Conservation (phyloP, 352 stramenopile genomes). For the Pseudoperonospora humuli region DNA sequence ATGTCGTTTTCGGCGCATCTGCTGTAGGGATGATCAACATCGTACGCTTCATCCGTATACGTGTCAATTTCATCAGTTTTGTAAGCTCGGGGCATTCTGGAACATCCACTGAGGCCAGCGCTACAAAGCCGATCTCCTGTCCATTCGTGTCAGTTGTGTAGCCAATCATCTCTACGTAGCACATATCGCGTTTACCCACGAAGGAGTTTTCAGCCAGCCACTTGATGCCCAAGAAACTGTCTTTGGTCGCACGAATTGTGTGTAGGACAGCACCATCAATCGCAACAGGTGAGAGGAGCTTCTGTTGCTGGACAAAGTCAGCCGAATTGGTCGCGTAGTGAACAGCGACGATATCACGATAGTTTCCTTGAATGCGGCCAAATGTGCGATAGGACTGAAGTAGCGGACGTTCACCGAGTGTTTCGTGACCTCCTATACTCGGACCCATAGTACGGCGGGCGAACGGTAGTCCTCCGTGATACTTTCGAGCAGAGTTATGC, state of each 20-base stretch:
- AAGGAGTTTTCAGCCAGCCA: slow-evolving; percentile 33
- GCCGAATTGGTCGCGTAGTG: slow-evolving; percentile 28
- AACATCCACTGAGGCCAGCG: slow-evolving; percentile 30
- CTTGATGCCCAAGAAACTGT: slow-evolving; percentile 46
- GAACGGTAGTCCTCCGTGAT: neutral
- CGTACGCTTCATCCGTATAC: slow-evolving; percentile 38
- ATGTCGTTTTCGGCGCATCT: slow-evolving; percentile 21
- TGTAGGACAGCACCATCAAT: slow-evolving; percentile 36
- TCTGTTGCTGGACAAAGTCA: slow-evolving; percentile 38
- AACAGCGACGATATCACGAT: slow-evolving; percentile 37
- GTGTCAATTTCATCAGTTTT: slow-evolving; percentile 23
- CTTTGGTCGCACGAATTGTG: slow-evolving; percentile 20
- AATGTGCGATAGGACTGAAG: slow-evolving; percentile 42
- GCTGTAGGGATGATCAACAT: slow-evolving; percentile 31
- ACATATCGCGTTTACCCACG: slow-evolving; percentile 30
- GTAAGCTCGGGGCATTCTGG: slow-evolving; percentile 37
- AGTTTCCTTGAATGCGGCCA: slow-evolving; percentile 41
- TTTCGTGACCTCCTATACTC: slow-evolving; percentile 4
- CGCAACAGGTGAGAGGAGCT: slow-evolving; percentile 35
- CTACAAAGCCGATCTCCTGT: slow-evolving; percentile 35
- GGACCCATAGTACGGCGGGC: slow-evolving; percentile 10
- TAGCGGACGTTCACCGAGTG: slow-evolving; percentile 4
- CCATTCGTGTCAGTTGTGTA: slow-evolving; percentile 30
- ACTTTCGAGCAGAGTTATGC: slow-evolving; percentile 8
- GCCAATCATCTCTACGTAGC: slow-evolving; percentile 45